phyloP scores from a whole-genome alignment of 768 basidiomycete species.

The Rhodosporidiobolus sp. region DNA sequence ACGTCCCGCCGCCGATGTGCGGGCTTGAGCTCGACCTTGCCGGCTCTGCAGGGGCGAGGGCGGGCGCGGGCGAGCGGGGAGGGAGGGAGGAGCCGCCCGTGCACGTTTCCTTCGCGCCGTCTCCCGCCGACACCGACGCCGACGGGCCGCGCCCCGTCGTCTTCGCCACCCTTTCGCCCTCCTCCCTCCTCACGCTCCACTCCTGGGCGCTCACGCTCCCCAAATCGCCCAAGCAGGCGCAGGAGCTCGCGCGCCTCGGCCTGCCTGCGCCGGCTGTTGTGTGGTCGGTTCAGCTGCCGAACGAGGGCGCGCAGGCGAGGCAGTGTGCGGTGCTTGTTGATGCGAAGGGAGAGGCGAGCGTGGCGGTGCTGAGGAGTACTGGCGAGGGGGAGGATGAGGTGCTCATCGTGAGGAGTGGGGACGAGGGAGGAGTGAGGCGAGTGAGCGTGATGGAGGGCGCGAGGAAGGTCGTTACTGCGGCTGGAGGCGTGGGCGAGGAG shows the following conservation, averaged over 20 bases:
- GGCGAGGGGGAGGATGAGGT: conserved; percentile 34
- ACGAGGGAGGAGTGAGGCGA: conserved; percentile 10
- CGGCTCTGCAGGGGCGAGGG: too few species aligned
- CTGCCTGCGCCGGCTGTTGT: conserved; percentile 12
- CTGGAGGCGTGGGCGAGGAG: conserved; percentile 5
- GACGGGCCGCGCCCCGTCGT: conserved; percentile 48
- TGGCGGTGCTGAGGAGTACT: conserved; percentile 34
- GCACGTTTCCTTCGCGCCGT: conserved; percentile 63
- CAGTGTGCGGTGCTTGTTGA: conserved; percentile 21
- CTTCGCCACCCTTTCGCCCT: conserved; percentile 57
- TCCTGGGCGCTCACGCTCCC: conserved; percentile 55
- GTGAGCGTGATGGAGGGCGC: conserved; percentile 29
- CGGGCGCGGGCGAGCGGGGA: too few species aligned
- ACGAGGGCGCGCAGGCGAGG: background rate
- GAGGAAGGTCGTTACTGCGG: conserved; percentile 35
- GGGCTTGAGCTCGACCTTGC: conserved; percentile 52
- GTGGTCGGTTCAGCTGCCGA: background rate
- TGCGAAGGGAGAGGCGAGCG: background rate
- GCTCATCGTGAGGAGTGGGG: conserved; percentile 5
- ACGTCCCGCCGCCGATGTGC: conserved; percentile 98
- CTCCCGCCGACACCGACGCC: conserved; percentile 56
- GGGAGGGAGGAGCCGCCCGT: conserved; percentile 45
- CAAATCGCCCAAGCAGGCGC: background rate
- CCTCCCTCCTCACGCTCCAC: conserved; percentile 68
- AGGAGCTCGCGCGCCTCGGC: conserved; percentile 14